phyloP scores from a whole-genome alignment of 129 eudicot genomes.

The Artemisia annua region DNA sequence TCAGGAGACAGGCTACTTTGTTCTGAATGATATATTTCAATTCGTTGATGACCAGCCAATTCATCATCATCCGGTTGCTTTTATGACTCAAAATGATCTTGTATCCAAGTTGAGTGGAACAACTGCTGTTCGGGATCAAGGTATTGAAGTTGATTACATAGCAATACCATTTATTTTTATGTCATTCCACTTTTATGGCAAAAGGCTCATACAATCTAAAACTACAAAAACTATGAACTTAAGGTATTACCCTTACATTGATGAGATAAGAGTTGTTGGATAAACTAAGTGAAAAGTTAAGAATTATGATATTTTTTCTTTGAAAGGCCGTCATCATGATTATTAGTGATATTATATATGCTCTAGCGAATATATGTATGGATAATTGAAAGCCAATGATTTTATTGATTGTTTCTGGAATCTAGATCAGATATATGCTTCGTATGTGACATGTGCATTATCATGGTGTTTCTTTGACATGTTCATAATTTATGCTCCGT shows the following conservation, averaged over 20 bases:
- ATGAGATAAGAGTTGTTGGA: background rate
- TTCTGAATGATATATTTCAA: conserved; percentile 81
- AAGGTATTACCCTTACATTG: background rate
- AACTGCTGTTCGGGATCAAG: conserved; percentile 58
- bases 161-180: background rate
- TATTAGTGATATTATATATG: background rate
- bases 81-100: conserved; percentile 62
- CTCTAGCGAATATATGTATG: background rate
- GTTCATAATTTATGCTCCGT: too few species aligned
- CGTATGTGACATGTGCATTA: too few species aligned
- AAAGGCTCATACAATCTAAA: background rate
- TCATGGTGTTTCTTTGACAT: too few species aligned
- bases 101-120: conserved; percentile 55
- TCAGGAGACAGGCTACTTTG: conserved; percentile 85
- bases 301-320: too few species aligned
- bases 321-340: background rate
- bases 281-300: background rate
- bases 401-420: too few species aligned
- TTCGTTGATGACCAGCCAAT: conserved; percentile 70
- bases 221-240: background rate
- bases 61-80: conserved; percentile 65
- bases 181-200: background rate
- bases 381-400: too few species aligned
- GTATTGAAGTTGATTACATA: conserved; percentile 34
- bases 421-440: too few species aligned